Conservation (phyloP, 2,329 filamentous ascomycete genomes). For the Trichoderma semiorbis region DNA sequence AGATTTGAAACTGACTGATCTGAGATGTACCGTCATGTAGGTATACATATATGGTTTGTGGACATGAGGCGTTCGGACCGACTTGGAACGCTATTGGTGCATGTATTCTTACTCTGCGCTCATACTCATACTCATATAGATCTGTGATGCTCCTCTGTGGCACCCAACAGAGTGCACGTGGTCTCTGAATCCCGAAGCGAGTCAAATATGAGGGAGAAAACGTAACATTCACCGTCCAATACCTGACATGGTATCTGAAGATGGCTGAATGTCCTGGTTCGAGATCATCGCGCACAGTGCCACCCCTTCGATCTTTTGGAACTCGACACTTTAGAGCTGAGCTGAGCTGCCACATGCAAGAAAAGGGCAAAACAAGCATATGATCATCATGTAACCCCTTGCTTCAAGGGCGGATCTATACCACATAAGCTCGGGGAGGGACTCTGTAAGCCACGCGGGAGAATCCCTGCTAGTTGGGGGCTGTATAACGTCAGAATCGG, state of each 20-base stretch:
- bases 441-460: background rate
- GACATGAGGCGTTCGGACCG: background rate
- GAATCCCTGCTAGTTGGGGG: background rate
- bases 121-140: background rate
- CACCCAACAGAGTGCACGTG: background rate
- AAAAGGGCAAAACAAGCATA: background rate
- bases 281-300: background rate
- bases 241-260: background rate
- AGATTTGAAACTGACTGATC: background rate
- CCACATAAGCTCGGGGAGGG: background rate
- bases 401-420: background rate
- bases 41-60: background rate
- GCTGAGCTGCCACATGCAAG: background rate
- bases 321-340: background rate
- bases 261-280: background rate
- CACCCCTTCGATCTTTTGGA: background rate
- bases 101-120: background rate
- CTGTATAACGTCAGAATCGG: constrained; percentile 10
- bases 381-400: background rate
- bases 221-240: background rate
- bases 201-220: background rate
- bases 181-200: background rate
- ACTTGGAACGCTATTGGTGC: background rate
- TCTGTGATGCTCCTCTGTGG: background rate
- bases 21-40: background rate